phyloP scores from a whole-genome alignment of 805 yeast genomes.

The Suhomyces emberorum region DNA sequence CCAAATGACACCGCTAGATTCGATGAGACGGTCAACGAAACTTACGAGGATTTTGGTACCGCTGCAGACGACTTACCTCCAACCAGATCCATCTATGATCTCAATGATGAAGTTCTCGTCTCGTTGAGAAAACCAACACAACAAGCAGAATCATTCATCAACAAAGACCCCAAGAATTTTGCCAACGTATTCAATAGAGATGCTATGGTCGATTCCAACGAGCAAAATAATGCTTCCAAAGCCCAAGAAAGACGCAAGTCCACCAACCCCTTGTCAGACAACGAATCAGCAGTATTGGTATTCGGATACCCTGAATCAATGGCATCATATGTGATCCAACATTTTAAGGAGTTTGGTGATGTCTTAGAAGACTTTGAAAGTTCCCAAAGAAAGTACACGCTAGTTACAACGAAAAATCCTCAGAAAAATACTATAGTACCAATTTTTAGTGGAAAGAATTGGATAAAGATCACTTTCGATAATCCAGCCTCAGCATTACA shows the following conservation, averaged over 20 bases:
- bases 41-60: slow-evolving; percentile 25
- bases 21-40: slow-evolving; percentile 31
- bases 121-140: slow-evolving; percentile 34
- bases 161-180: slow-evolving; percentile 45
- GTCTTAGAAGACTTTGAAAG: slow-evolving; percentile 71
- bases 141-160: slow-evolving; percentile 39
- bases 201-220: slow-evolving; percentile 1
- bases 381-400: slow-evolving; percentile 12
- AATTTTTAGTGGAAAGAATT: slow-evolving; percentile 77
- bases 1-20: slow-evolving; percentile 17
- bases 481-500: slow-evolving; percentile 72
- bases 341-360: slow-evolving; percentile 75
- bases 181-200: slow-evolving; percentile 44
- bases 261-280: slow-evolving; percentile 23
- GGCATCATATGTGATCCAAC: slow-evolving; percentile 63
- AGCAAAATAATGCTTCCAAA: slow-evolving; percentile 1
- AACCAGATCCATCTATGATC: slow-evolving; percentile 46
- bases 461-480: slow-evolving; percentile 89
- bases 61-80: slow-evolving; percentile 48
- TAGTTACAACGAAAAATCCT: slow-evolving; percentile 2
- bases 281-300: slow-evolving; percentile 70
- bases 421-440: slow-evolving; percentile 42
- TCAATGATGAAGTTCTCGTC: slow-evolving; percentile 41
- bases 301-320: slow-evolving; percentile 85
- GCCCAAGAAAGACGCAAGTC: slow-evolving; percentile 10